A percentile compares a stretch with the other conserved stretches of the same genome.
Evolutionary conservation across 2,329 filamentous ascomycete genomes (phyloP).

Genomic region (Boeremia exigua): DNA sequence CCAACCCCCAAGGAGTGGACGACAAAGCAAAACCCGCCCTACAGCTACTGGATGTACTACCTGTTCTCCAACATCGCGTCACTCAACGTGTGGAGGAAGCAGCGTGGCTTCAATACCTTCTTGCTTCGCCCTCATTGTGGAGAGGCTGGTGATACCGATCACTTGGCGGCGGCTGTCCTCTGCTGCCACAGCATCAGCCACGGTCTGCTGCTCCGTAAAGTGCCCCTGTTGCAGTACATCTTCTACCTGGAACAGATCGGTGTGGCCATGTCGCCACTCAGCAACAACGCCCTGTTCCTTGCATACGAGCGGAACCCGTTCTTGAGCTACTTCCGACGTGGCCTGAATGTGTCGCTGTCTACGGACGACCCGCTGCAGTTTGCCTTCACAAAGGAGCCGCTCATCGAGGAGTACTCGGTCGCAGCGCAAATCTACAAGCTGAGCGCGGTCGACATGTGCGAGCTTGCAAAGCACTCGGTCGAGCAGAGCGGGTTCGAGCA

Average conservation of each 20-base stretch:
- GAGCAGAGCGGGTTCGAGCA: constrained; percentile 93
- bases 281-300: constrained; percentile 95
- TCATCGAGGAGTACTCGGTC: constrained; percentile 98
- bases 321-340: constrained; percentile 91
- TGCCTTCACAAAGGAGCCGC: constrained; percentile 95
- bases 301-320: constrained; percentile 98
- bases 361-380: constrained; percentile 98
- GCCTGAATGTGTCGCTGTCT: constrained; percentile 92
- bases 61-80: constrained; percentile 93
- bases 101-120: constrained; percentile 95
- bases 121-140: constrained; percentile 92
- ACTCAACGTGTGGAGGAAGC: constrained; percentile 88
- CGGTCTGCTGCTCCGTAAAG: constrained; percentile 88
- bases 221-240: constrained; percentile 92
- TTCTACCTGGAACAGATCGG: constrained; percentile 99
- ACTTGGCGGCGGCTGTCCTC: constrained; percentile 87
- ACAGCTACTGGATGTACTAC: constrained; percentile 99
- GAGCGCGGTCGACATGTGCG: constrained; percentile 96
- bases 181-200: constrained; percentile 98
- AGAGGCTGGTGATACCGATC: constrained; percentile 95
- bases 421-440: constrained; percentile 99
- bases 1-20: constrained; percentile 88
- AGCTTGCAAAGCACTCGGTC: constrained; percentile 94
- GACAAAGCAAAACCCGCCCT: constrained; percentile 93
- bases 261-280: constrained; percentile 98